These are phyloP conservation scores for Phytophthora crassamura DNA, from an alignment of 352 stramenopile species.

Conservation along the genomic window DNA sequence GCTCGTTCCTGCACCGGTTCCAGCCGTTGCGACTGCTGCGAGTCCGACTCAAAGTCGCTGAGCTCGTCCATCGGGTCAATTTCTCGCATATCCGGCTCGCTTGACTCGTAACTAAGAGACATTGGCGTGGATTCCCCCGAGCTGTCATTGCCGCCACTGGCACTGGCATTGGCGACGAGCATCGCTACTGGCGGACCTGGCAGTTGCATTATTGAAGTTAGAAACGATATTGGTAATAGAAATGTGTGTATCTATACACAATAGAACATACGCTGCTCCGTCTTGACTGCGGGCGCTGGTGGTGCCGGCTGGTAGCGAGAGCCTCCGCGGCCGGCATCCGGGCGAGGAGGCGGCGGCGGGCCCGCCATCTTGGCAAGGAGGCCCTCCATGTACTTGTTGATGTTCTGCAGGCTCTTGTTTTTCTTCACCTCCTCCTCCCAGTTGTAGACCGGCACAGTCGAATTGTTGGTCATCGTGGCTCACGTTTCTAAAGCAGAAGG, in stretches of 20 bases:
- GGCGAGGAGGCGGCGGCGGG: neutral
- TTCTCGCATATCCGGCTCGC: constrained; percentile 53
- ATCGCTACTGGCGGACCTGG: neutral
- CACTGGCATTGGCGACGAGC: neutral
- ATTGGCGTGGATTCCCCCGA: constrained; percentile 6
- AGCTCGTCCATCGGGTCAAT: constrained; percentile 73
- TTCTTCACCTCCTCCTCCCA: constrained; percentile 41
- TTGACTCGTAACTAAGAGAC: constrained; percentile 46
- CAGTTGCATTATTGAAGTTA: constrained; percentile 1
- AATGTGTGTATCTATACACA: constrained; percentile 9
- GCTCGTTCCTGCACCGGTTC: constrained; percentile 3
- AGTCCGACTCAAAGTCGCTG: constrained; percentile 57
- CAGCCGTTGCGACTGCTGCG: constrained; percentile 5
- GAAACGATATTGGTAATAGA: neutral
- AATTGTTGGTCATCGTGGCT: too few relatives aligned
- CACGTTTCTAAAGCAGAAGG: too few relatives aligned
- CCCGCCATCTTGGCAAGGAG: constrained; percentile 31
- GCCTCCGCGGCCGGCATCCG: constrained; percentile 6
- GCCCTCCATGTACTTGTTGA: constrained; percentile 30
- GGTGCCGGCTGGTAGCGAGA: constrained; percentile 26
- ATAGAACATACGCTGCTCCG: constrained; percentile 21
- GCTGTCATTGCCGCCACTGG: constrained; percentile 1
- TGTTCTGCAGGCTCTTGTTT: constrained; percentile 36
- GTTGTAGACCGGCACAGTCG: neutral
- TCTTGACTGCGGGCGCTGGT: constrained; percentile 20